phyloP scores from a whole-genome alignment of 495 filamentous ascomycete genomes.

The Penicilliopsis zonata region DNA sequence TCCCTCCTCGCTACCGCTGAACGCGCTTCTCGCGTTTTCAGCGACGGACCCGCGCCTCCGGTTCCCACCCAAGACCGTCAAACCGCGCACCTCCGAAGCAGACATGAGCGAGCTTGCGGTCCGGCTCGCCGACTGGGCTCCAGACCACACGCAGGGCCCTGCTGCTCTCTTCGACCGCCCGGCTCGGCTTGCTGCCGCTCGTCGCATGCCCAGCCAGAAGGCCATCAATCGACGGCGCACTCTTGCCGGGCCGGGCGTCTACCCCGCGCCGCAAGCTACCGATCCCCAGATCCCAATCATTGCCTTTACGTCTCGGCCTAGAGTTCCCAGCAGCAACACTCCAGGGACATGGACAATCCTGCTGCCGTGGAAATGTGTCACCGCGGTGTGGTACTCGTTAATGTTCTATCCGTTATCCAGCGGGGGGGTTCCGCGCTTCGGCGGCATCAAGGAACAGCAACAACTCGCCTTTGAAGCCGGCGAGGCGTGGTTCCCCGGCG shows the following conservation, averaged over 20 bases:
- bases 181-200: constrained; percentile 45
- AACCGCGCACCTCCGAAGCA: constrained; percentile 17
- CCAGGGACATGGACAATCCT: constrained; percentile 76
- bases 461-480: constrained; percentile 79
- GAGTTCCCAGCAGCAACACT: constrained; percentile 24
- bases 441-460: constrained; percentile 64
- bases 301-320: constrained; percentile 36
- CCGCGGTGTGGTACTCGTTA: constrained; percentile 74
- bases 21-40: constrained; percentile 60
- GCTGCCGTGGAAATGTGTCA: constrained; percentile 84
- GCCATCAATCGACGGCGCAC: constrained; percentile 77
- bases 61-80: constrained; percentile 44
- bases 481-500: constrained; percentile 74
- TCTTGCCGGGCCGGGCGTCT: constrained; percentile 48
- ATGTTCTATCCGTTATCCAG: constrained; percentile 78
- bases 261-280: constrained; percentile 42
- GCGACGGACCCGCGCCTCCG: constrained; percentile 69
- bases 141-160: constrained; percentile 44
- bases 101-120: constrained; percentile 40
- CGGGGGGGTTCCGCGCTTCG: constrained; percentile 69
- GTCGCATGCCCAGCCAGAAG: constrained; percentile 67
- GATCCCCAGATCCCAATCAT: constrained; percentile 80
- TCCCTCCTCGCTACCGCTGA: constrained; percentile 59
- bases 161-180: constrained; percentile 57
- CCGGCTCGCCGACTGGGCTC: constrained; percentile 56